phyloP scores from a whole-genome alignment of 805 yeast species.

The Ogataea trehalophila region DNA sequence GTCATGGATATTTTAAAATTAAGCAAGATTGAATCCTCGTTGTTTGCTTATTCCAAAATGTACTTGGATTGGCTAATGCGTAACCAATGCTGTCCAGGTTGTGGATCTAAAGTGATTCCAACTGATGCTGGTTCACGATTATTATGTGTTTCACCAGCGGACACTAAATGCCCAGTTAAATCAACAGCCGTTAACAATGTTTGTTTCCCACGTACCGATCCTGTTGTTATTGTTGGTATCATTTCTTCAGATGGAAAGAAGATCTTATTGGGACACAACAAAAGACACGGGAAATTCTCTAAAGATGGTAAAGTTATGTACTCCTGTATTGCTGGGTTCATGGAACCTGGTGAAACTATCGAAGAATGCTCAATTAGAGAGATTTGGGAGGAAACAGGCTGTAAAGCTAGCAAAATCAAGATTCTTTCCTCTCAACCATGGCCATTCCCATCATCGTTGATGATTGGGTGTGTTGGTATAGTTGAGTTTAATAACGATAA shows the following conservation, averaged over 20 bases:
- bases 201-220: constrained; percentile 89
- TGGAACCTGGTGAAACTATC: constrained; percentile 91
- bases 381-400: constrained; percentile 95
- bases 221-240: constrained; percentile 79
- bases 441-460: constrained; percentile 93
- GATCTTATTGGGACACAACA: constrained; percentile 66
- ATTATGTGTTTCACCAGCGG: constrained; percentile 38
- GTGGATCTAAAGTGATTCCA: constrained; percentile 63
- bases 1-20: constrained; percentile 22
- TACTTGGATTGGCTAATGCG: constrained; percentile 79
- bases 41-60: constrained; percentile 79
- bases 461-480: constrained; percentile 86
- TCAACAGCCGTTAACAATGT: constrained; percentile 58
- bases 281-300: constrained; percentile 43
- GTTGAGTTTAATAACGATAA: constrained; percentile 67
- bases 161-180: constrained; percentile 35
- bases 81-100: constrained; percentile 78
- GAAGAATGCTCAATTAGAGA: constrained; percentile 87
- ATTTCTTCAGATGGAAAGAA: constrained; percentile 55
- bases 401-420: constrained; percentile 50
- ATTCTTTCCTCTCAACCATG: constrained; percentile 85
- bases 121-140: constrained; percentile 66
- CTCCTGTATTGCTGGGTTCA: constrained; percentile 89
- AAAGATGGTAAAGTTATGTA: constrained; percentile 44
- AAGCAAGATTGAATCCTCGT: constrained; percentile 47